Conservation (phyloP, 2,329 filamentous ascomycete genomes). For the Fusarium udum region DNA sequence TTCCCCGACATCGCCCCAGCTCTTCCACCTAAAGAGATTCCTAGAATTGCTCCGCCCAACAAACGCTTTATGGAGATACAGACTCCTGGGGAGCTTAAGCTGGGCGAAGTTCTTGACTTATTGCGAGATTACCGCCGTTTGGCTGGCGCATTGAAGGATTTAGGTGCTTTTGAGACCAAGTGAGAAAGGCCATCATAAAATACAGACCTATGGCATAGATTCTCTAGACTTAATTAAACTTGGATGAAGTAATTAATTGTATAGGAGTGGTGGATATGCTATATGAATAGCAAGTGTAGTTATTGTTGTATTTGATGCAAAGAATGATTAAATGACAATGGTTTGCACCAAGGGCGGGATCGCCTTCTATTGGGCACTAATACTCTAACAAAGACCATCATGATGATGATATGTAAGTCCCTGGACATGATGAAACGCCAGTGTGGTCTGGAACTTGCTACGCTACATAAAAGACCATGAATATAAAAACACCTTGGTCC, state of each 20-base stretch:
- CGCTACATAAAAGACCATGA: constrained; percentile 8
- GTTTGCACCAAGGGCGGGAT: constrained; percentile 9
- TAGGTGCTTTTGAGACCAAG: constrained; percentile 66
- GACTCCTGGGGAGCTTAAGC: constrained; percentile 73
- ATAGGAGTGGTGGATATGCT: not conserved
- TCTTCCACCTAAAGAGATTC: constrained; percentile 63
- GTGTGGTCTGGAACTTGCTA: not conserved
- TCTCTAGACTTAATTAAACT: constrained; percentile 19
- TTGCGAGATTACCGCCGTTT: constrained; percentile 79
- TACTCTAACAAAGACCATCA: constrained; percentile 3
- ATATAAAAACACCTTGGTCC: not conserved
- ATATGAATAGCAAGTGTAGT: not conserved
- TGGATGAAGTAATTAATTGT: constrained; percentile 6
- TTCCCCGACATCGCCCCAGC: constrained; percentile 68
- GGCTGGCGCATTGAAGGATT: constrained; percentile 70
- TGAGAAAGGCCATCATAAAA: constrained; percentile 20
- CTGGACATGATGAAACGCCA: not conserved
- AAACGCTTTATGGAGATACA: constrained; percentile 78
- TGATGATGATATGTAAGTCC: not conserved
- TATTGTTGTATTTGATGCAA: not conserved
- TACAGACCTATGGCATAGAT: constrained; percentile 2
- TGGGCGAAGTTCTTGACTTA: constrained; percentile 78
- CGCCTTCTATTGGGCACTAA: constrained; percentile 13
- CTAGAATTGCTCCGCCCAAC: constrained; percentile 72
- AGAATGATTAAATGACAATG: not conserved